Evolutionary conservation across 1,139 yeast species (phyloP).

Genomic region (Candida gigantensis): DNA sequence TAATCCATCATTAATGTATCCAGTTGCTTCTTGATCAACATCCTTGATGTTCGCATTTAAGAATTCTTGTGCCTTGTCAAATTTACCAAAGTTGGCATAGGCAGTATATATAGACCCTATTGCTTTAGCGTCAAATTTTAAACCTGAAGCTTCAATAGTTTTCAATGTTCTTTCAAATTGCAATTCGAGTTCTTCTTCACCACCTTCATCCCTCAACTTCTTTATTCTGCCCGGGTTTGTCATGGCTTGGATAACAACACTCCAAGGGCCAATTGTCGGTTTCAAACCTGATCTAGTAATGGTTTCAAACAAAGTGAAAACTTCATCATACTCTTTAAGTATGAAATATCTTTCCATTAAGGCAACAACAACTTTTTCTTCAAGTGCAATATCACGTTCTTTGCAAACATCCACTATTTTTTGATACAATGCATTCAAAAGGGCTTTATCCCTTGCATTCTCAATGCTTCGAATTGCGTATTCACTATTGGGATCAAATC

Average conservation of each 20-base stretch:
- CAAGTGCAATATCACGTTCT: slow-evolving; percentile 25
- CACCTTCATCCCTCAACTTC: slow-evolving; percentile 11
- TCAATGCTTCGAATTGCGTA: slow-evolving; percentile 26
- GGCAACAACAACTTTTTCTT: slow-evolving; percentile 32
- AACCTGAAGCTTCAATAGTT: slow-evolving; percentile 28
- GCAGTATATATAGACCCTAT: slow-evolving; percentile 36
- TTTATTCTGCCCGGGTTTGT: slow-evolving; percentile 32
- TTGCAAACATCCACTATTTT: slow-evolving; percentile 28
- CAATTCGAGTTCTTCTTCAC: slow-evolving; percentile 18
- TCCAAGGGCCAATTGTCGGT: slow-evolving; percentile 39
- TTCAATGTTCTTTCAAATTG: slow-evolving; percentile 32
- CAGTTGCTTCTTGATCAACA: slow-evolving; percentile 25
- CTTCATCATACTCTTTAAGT: slow-evolving; percentile 29
- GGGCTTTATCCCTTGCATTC: slow-evolving; percentile 21
- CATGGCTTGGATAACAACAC: slow-evolving; percentile 36
- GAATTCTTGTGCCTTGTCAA: slow-evolving; percentile 34
- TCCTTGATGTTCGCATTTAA: slow-evolving; percentile 19
- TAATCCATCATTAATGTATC: slow-evolving; percentile 36
- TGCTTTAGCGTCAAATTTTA: slow-evolving; percentile 28
- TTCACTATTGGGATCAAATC: slow-evolving; percentile 39
- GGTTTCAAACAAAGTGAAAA: slow-evolving; percentile 36
- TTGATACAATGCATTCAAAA: slow-evolving; percentile 24
- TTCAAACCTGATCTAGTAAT: slow-evolving; percentile 29
- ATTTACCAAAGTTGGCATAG: slow-evolving; percentile 36
- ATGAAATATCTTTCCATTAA: slow-evolving; percentile 40